A percentile compares a stretch with the other conserved stretches of the same genome.
Conservation (phyloP, 768 basidiomycete species). For the Rhizopogon roseolus region DNA sequence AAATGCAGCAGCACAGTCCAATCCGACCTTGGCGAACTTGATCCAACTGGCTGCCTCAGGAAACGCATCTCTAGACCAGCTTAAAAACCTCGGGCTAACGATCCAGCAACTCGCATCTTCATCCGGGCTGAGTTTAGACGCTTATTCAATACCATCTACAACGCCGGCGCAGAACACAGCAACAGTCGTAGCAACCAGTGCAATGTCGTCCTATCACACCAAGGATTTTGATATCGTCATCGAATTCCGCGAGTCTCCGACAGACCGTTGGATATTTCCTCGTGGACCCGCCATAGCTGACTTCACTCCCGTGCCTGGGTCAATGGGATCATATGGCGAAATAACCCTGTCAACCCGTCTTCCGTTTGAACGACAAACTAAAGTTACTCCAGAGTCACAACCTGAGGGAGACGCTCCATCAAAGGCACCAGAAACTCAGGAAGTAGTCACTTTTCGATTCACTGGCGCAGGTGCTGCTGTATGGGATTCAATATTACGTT, state of each 20-base stretch:
- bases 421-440: conserved; percentile 12
- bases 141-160: conserved; percentile 7
- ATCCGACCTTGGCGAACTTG: conserved; percentile 65
- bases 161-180: conserved; percentile 9
- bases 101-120: conserved; percentile 58
- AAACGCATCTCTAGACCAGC: conserved; percentile 56
- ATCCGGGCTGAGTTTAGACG: not conserved
- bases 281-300: conserved; percentile 53
- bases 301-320: conserved; percentile 19
- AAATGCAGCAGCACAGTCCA: conserved; percentile 57
- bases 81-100: conserved; percentile 66
- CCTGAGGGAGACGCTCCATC: conserved; percentile 8
- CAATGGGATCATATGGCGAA: conserved; percentile 17
- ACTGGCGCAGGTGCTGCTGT: conserved; percentile 42
- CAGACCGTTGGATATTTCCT: conserved; percentile 67
- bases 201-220: conserved; percentile 21
- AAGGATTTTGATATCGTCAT: conserved; percentile 71
- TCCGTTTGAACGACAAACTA: conserved; percentile 33
- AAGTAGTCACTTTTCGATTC: conserved; percentile 44
- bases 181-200: conserved; percentile 8
- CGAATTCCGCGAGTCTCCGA: conserved; percentile 60
- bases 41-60: conserved; percentile 61
- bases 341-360: conserved; percentile 41
- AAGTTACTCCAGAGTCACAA: conserved; percentile 4
- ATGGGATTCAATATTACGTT: conserved; percentile 56